These are phyloP conservation scores for Graphiopsis chlorocephala DNA, from an alignment of 2,329 filamentous ascomycete species.

Conservation along the genomic window DNA sequence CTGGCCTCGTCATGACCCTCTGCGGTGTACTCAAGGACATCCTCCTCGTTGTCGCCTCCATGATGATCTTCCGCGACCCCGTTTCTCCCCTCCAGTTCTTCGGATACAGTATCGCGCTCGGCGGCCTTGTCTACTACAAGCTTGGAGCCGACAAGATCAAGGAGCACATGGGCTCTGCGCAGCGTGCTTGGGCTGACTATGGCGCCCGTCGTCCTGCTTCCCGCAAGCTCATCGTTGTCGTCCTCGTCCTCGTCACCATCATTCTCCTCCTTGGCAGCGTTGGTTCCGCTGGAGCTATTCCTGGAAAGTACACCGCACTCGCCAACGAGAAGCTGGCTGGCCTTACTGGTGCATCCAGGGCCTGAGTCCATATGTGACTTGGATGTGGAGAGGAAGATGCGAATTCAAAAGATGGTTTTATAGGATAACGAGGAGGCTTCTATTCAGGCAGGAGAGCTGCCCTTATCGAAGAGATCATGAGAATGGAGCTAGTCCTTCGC, in stretches of 20 bases:
- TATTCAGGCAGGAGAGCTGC: background rate
- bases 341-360: background rate
- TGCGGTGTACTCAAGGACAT: slow-evolving; percentile 88
- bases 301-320: slow-evolving; percentile 16
- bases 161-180: slow-evolving; percentile 69
- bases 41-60: slow-evolving; percentile 73
- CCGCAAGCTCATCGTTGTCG: slow-evolving; percentile 73
- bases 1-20: slow-evolving; percentile 79
- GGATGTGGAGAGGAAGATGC: background rate
- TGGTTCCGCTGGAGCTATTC: slow-evolving; percentile 28
- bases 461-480: background rate
- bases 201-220: slow-evolving; percentile 72
- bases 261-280: slow-evolving; percentile 65
- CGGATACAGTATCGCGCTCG: slow-evolving; percentile 76
- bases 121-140: slow-evolving; percentile 82
- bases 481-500: background rate
- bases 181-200: slow-evolving; percentile 82
- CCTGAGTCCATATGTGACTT: background rate
- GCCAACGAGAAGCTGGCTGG: slow-evolving; percentile 10
- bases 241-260: slow-evolving; percentile 60
- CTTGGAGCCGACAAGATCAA: slow-evolving; percentile 79
- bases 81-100: slow-evolving; percentile 76
- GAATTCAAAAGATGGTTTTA: background rate
- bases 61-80: slow-evolving; percentile 76
- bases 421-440: background rate